Evolutionary conservation across 2,329 filamentous ascomycete species (phyloP).

Genomic region (Teratosphaeria destructans): DNA sequence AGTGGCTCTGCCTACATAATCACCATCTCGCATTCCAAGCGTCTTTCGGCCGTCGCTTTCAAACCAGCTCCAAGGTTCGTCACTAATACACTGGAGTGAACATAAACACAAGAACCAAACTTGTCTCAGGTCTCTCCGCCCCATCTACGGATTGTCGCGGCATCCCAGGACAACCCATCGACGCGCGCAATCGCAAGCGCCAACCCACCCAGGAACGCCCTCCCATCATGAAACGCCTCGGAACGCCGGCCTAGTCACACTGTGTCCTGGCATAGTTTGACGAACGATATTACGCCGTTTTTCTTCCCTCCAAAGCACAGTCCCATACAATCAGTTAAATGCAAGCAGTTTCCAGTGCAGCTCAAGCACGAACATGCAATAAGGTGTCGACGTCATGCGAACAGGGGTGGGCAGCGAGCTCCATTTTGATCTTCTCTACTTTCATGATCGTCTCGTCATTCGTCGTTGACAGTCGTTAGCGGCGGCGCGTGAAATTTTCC

Average conservation of each 20-base stretch:
- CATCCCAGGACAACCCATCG: not conserved
- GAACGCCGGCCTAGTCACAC: not conserved
- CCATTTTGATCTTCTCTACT: constrained; percentile 4
- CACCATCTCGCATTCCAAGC: not conserved
- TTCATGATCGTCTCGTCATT: constrained; percentile 6
- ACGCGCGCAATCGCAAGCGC: not conserved
- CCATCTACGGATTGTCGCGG: not conserved
- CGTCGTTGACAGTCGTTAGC: constrained; percentile 5
- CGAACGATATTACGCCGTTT: not conserved
- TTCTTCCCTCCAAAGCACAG: not conserved
- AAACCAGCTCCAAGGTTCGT: not conserved
- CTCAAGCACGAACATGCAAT: not conserved
- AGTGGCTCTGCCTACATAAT: not conserved
- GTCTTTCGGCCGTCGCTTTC: not conserved
- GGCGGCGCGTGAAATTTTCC: not conserved
- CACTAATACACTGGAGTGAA: not conserved
- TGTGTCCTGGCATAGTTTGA: not conserved
- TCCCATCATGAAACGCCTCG: not conserved
- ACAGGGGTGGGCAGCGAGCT: constrained; percentile 5
- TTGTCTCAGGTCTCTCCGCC: not conserved
- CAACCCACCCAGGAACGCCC: not conserved
- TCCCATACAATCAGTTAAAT: not conserved
- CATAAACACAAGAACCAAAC: not conserved
- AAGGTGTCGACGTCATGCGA: not conserved
- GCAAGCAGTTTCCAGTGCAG: not conserved